phyloP scores from a whole-genome alignment of 2,329 filamentous ascomycete species.

The Fusarium guadeloupense region DNA sequence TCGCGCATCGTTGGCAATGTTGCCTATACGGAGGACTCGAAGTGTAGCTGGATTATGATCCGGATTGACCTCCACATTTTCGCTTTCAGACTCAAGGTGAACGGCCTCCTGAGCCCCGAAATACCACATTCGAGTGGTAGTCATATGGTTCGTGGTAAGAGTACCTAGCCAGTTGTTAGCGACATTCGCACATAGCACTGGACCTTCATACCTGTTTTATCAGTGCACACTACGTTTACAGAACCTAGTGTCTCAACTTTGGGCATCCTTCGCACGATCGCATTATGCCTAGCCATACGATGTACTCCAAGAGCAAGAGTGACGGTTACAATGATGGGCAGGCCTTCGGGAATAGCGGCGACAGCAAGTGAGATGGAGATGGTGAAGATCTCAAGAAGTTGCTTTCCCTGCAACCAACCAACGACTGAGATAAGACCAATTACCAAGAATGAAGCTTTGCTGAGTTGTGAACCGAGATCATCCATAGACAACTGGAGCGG shows the following conservation, averaged over 20 bases:
- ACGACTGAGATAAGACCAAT: constrained; percentile 93
- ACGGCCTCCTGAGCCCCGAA: constrained; percentile 72
- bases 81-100: constrained; percentile 64
- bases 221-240: constrained; percentile 99
- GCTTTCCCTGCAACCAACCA: constrained; percentile 89
- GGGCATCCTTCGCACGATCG: constrained; percentile 93
- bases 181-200: not conserved
- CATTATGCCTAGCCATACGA: constrained; percentile 93
- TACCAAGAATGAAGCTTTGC: constrained; percentile 94
- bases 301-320: constrained; percentile 94
- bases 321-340: constrained; percentile 98
- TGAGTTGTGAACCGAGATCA: constrained; percentile 92
- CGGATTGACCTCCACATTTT: constrained; percentile 65
- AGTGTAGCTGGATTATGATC: constrained; percentile 72
- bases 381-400: constrained; percentile 92
- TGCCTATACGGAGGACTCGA: constrained; percentile 88
- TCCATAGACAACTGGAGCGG: constrained; percentile 97
- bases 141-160: constrained; percentile 98
- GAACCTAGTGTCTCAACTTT: constrained; percentile 97
- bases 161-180: constrained; percentile 66
- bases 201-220: constrained; percentile 79
- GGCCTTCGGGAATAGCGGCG: constrained; percentile 92
- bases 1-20: constrained; percentile 94
- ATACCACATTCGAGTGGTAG: constrained; percentile 95
- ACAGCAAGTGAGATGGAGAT: constrained; percentile 97